Conservation (phyloP, 192 early-diverging fungal species). For the Backusella liffmaniae region DNA sequence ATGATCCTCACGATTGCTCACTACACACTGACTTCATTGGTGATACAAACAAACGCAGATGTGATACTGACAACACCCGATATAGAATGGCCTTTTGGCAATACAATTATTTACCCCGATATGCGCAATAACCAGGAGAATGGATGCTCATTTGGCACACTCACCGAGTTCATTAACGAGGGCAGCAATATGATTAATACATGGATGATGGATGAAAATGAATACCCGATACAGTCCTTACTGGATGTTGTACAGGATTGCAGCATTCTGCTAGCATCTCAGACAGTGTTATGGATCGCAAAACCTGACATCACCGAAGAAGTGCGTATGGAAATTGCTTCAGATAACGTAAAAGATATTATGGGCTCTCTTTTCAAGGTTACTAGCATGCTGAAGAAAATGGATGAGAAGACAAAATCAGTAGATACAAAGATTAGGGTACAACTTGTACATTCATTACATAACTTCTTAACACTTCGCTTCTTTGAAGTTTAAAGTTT, state of each 20-base stretch:
- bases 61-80: constrained; percentile 32
- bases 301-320: constrained; percentile 10
- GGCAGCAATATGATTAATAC: constrained; percentile 3
- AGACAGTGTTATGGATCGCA: constrained; percentile 9
- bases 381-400: neutral
- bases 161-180: constrained; percentile 31
- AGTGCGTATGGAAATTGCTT: neutral
- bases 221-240: neutral
- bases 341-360: constrained; percentile 12
- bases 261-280: constrained; percentile 10
- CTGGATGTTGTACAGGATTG: constrained; percentile 21
- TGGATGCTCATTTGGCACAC: constrained; percentile 40
- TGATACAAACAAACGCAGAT: constrained; percentile 38
- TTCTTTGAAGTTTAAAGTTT: neutral
- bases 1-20: constrained; percentile 28
- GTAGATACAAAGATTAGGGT: neutral
- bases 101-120: constrained; percentile 37
- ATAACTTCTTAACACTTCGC: neutral
- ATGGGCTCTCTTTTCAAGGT: neutral
- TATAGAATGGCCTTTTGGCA: constrained; percentile 43
- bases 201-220: neutral
- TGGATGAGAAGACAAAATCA: neutral
- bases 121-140: constrained; percentile 29
- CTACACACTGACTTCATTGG: constrained; percentile 36
- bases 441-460: neutral